These are phyloP conservation scores for Saksenaea vasiformis DNA, from an alignment of 371 early-diverging fungal species.

Conservation along the genomic window DNA sequence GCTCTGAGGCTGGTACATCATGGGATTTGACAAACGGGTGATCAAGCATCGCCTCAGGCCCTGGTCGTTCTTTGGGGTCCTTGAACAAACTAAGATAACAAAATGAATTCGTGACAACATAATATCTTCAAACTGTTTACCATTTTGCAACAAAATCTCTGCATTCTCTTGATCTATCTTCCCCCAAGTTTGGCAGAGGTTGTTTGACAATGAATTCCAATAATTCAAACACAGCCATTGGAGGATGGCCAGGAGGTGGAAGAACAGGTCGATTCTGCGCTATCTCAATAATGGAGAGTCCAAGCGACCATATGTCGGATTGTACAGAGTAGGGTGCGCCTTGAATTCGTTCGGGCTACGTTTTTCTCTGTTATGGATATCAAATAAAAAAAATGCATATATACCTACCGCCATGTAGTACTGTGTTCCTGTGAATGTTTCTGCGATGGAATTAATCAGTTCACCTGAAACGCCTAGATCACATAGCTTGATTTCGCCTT, in stretches of 20 bases:
- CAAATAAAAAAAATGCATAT: neutral
- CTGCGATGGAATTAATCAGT: constrained; percentile 85
- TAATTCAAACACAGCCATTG: constrained; percentile 86
- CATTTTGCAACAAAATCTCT: constrained; percentile 79
- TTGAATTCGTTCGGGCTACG: constrained; percentile 94
- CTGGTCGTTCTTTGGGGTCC: constrained; percentile 72
- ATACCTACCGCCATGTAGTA: constrained; percentile 93
- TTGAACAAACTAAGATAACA: constrained; percentile 59
- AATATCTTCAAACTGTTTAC: constrained; percentile 51
- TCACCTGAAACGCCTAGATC: constrained; percentile 97
- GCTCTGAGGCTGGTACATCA: constrained; percentile 34
- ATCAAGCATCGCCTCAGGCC: constrained; percentile 69
- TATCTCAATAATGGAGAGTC: constrained; percentile 91
- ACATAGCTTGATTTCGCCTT: constrained; percentile 91
- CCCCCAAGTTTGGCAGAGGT: constrained; percentile 80
- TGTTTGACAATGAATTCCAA: constrained; percentile 89
- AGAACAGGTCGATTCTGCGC: constrained; percentile 90
- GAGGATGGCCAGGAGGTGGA: constrained; percentile 65
- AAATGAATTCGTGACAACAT: constrained; percentile 17
- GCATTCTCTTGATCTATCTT: constrained; percentile 64
- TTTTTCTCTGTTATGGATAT: constrained; percentile 7
- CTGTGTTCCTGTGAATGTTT: constrained; percentile 94
- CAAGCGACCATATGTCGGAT: constrained; percentile 95
- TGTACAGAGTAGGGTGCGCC: constrained; percentile 88
- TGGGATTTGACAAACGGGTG: constrained; percentile 58